Percentiles rank a stretch among this genome's conserved stretches.
phyloP scores from a whole-genome alignment of 2,329 filamentous ascomycete species.

The Elsinoe perseae region DNA sequence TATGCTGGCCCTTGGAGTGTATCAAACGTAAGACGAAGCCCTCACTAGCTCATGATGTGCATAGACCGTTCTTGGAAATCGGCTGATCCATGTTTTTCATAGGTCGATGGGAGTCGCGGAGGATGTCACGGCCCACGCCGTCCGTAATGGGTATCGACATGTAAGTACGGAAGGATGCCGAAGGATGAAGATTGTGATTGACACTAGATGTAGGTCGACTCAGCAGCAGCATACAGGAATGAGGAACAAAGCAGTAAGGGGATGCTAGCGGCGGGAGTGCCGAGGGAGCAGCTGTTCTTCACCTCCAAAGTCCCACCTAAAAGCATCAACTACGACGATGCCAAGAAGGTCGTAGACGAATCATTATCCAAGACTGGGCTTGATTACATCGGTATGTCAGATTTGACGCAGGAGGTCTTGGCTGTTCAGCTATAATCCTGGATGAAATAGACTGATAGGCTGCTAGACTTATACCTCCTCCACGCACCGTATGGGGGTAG shows the following conservation, averaged over 20 bases:
- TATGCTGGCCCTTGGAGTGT: constrained; percentile 47
- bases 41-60: neutral
- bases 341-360: constrained; percentile 55
- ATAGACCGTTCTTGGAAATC: constrained; percentile 30
- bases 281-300: constrained; percentile 53
- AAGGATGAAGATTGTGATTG: neutral
- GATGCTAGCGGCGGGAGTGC: constrained; percentile 45
- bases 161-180: constrained; percentile 28
- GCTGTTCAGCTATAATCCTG: neutral
- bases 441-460: neutral
- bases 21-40: constrained; percentile 25
- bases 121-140: constrained; percentile 49
- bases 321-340: constrained; percentile 53
- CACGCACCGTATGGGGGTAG: constrained; percentile 49
- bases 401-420: neutral
- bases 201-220: constrained; percentile 44
- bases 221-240: constrained; percentile 51
- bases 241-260: constrained; percentile 49
- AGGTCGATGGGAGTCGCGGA: constrained; percentile 52
- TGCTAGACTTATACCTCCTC: constrained; percentile 39
- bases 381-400: constrained; percentile 29
- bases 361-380: constrained; percentile 54
- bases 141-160: constrained; percentile 51
- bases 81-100: constrained; percentile 10
- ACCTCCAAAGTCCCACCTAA: constrained; percentile 52